A percentile compares a stretch with the other conserved stretches of the same genome.
These are phyloP conservation scores for Caloboletus inedulis DNA, from an alignment of 1,284 basidiomycete species.

Conservation along the genomic window DNA sequence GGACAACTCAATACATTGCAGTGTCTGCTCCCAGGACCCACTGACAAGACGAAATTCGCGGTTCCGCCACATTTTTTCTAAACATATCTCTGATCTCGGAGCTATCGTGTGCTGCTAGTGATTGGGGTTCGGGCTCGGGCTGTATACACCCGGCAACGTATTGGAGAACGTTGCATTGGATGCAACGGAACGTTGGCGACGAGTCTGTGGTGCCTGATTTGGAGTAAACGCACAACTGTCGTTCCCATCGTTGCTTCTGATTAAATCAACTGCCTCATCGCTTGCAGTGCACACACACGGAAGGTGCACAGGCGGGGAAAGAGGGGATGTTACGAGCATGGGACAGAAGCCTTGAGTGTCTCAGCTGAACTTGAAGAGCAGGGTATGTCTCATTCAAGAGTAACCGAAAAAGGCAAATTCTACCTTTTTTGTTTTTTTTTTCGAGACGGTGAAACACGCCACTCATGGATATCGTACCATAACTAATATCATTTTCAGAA, in stretches of 20 bases:
- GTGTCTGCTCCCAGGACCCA: no score
- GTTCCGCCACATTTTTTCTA: background rate
- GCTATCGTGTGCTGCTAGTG: background rate
- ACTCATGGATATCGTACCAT: conserved; percentile 30
- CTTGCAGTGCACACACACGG: no score
- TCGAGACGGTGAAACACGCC: conserved; percentile 28
- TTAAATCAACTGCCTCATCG: no score
- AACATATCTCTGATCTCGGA: background rate
- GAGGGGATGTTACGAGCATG: background rate
- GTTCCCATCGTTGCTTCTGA: background rate
- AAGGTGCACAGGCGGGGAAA: no score
- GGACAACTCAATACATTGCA: no score
- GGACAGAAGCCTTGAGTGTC: background rate
- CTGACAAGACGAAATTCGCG: no score
- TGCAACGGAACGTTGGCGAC: conserved; percentile 1
- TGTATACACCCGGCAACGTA: background rate
- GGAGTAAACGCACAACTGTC: background rate
- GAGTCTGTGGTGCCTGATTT: background rate
- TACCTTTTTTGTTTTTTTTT: background rate
- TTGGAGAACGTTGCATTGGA: conserved; percentile 4
- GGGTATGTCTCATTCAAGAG: conserved; percentile 3
- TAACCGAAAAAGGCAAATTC: conserved; percentile 7
- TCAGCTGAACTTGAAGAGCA: background rate
- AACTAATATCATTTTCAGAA: conserved; percentile 15
- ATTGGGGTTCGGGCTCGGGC: background rate